A percentile compares a stretch with the other conserved stretches of the same genome.
phyloP scores from a whole-genome alignment of 495 filamentous ascomycete genomes.

The Annulohypoxylon maeteangense region DNA sequence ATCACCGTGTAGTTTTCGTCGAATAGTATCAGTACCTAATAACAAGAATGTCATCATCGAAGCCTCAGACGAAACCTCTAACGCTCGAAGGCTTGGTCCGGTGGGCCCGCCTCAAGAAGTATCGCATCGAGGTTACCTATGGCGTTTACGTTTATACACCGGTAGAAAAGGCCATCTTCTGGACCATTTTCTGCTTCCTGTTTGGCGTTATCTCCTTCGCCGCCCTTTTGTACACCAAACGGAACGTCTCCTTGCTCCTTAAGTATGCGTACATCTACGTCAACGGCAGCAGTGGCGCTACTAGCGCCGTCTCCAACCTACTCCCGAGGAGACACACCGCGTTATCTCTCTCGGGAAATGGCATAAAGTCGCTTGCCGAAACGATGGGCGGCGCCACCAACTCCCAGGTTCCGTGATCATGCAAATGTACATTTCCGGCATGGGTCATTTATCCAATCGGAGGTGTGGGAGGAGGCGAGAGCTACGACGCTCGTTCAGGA shows the following conservation, averaged over 20 bases:
- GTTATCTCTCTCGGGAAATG: constrained; percentile 1
- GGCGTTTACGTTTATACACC: constrained; percentile 61
- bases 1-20: constrained; percentile 2
- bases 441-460: not conserved
- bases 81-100: constrained; percentile 35
- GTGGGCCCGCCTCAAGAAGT: constrained; percentile 60
- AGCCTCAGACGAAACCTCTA: constrained; percentile 23
- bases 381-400: constrained; percentile 28
- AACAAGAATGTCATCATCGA: constrained; percentile 8
- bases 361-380: constrained; percentile 32
- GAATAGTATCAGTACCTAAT: not conserved
- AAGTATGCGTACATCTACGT: constrained; percentile 24
- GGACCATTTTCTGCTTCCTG: constrained; percentile 44
- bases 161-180: constrained; percentile 55
- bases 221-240: constrained; percentile 28
- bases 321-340: constrained; percentile 15
- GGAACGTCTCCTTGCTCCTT: constrained; percentile 30
- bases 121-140: constrained; percentile 60
- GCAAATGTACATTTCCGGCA: not conserved
- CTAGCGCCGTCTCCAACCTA: constrained; percentile 11
- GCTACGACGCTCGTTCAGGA: not conserved
- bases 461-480: not conserved
- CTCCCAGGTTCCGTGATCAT: constrained; percentile 26
- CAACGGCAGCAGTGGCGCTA: not conserved
- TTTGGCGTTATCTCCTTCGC: constrained; percentile 40